Evolutionary conservation across 2,329 filamentous ascomycete species (phyloP), one percentile per base, ranked within the genome.

Genomic region (Colletotrichum musae): DNA sequence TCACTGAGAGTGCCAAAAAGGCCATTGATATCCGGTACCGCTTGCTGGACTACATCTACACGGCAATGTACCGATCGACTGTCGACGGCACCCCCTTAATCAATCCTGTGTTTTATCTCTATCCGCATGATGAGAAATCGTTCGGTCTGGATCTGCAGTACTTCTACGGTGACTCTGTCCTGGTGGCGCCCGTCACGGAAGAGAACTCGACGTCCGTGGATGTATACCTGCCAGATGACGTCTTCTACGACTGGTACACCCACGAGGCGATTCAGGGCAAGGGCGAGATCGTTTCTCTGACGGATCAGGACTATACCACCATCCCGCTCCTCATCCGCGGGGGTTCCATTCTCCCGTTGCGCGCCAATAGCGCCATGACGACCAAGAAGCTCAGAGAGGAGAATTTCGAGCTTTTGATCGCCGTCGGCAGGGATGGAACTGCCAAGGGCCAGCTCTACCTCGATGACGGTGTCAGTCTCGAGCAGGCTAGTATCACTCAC

Each of bases 21-120:
- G 91, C 90, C 18, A 94, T 95, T 73, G 86, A 87, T 36, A 89
- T 90, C 56, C 87, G 93, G n/a, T 95, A 95, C 81, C 86, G 88
- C 39, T 83, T 95, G n/a, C 84, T 95, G n/a, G 93, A 94, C 75
- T 95, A 95, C 80, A 85, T 93, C 69, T 95, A 95, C 83, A 94
- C 93, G 1, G 88, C 90, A 0, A 84, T 94, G 73, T 83, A 90
- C 76, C 80, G 82, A 65, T 88, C 93, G 77, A 86, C 84, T 36
- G 75, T 83, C 18, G 86, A 86, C 26, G 93, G 93, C 41, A 86
- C 85, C 2, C 92, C 93, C 0, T 83, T 90, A 71, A 81, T 94
- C 63, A 89, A 89, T 73, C 93, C 93, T 0, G 79, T 94, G 64
- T 94, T 92, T 80, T 95, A 91, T 82, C 76, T 89, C 32, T 95